A percentile compares a stretch with the other conserved stretches of the same genome.
Evolutionary conservation across 75 land plant species (phyloP).

Genomic region (Chamaecyparis obtusa): DNA sequence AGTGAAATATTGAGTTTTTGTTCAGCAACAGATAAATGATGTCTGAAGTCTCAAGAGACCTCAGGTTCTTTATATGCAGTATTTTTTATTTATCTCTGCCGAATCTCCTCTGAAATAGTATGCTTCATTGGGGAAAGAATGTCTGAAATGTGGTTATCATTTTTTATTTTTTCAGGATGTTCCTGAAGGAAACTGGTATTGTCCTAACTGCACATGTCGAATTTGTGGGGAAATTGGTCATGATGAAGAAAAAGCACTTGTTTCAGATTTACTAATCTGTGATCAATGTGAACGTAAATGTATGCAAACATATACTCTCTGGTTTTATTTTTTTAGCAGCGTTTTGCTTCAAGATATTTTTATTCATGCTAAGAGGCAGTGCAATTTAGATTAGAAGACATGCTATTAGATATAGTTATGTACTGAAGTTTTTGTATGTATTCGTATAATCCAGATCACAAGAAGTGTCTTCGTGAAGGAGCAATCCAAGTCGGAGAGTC

Average conservation of each 20-base stretch:
- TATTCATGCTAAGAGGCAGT: not conserved
- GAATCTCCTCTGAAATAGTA: not conserved
- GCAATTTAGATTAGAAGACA: not conserved
- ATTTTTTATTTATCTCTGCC: not conserved
- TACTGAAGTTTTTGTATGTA: not conserved
- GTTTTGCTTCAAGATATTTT: not conserved
- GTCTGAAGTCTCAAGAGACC: not conserved
- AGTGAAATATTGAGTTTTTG: not conserved
- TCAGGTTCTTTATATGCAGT: not conserved
- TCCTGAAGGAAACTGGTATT: constrained; percentile 92
- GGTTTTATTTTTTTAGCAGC: not conserved
- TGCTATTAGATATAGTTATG: not conserved
- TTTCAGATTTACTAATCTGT: constrained; percentile 43
- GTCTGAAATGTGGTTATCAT: not conserved
- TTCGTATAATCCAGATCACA: constrained; percentile 42
- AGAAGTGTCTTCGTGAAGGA: constrained; percentile 44
- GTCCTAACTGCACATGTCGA: constrained; percentile 75
- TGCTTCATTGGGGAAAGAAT: not conserved
- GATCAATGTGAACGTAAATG: constrained; percentile 89
- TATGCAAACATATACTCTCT: constrained; percentile 24
- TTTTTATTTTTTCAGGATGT: constrained; percentile 50
- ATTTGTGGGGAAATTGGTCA: constrained; percentile 60
- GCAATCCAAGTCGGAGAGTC: constrained; percentile 21
- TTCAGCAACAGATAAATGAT: not conserved
- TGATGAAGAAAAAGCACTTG: constrained; percentile 28